A percentile compares a stretch with the other conserved stretches of the same genome.
Evolutionary conservation across 2,329 filamentous ascomycete genomes (phyloP).

Genomic region (Diaporthe nobilis): DNA sequence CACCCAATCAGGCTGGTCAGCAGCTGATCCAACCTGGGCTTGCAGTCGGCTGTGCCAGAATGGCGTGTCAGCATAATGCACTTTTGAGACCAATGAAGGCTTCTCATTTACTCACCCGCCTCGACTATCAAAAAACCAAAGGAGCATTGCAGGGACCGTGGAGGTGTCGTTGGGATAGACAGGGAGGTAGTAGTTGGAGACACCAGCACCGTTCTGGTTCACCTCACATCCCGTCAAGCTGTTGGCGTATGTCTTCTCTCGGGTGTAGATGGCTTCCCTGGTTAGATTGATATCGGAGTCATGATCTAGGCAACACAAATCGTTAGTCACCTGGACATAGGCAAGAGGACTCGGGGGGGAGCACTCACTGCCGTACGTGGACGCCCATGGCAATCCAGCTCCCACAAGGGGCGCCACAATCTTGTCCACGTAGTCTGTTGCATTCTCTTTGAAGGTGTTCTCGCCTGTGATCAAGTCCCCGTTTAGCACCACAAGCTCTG

Average conservation of each 20-base stretch:
- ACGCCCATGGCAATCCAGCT: constrained; percentile 62
- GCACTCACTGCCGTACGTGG: constrained; percentile 57
- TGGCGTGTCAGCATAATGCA: background rate
- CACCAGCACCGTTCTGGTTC: constrained; percentile 8
- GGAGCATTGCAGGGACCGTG: constrained; percentile 51
- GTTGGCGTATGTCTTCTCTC: constrained; percentile 39
- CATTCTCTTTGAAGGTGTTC: constrained; percentile 58
- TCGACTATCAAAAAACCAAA: constrained; percentile 75
- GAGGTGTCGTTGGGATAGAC: constrained; percentile 28
- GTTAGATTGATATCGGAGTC: constrained; percentile 65
- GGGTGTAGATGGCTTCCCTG: constrained; percentile 43
- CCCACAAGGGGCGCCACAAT: constrained; percentile 61
- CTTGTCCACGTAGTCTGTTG: constrained; percentile 60
- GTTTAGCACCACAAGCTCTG: constrained; percentile 67
- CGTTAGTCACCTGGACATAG: background rate
- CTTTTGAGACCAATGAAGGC: accelerated
- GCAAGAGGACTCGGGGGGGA: accelerated
- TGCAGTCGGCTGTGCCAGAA: constrained; percentile 54
- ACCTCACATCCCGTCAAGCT: constrained; percentile 34
- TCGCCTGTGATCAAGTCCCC: constrained; percentile 72
- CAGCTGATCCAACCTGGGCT: constrained; percentile 39
- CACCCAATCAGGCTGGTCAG: constrained; percentile 58
- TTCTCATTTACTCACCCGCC: constrained; percentile 51
- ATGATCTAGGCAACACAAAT: constrained; percentile 60
- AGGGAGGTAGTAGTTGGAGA: constrained; percentile 38